Percentiles rank a stretch among this genome's conserved stretches.
These are phyloP conservation scores for Gaeumannomyces tritici DNA, from an alignment of 2,329 filamentous ascomycete genomes.

Conservation along the genomic window DNA sequence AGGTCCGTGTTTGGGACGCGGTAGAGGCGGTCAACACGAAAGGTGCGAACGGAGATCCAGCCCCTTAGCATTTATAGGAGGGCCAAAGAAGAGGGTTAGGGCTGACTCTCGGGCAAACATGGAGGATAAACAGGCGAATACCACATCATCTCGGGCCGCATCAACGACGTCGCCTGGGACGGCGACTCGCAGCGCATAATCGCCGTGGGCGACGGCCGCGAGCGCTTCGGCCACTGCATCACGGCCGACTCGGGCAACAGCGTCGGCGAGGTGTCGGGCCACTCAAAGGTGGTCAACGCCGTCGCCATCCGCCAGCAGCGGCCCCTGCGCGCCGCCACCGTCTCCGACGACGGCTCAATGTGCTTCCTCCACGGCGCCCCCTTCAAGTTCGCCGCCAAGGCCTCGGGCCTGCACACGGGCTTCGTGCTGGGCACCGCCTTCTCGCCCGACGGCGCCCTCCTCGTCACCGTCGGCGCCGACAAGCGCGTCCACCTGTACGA, in stretches of 20 bases:
- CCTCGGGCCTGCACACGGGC: slow-evolving; percentile 69
- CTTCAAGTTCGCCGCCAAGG: slow-evolving; percentile 90
- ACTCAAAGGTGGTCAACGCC: slow-evolving; percentile 82
- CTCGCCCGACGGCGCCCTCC: slow-evolving; percentile 70
- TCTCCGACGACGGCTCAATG: slow-evolving; percentile 78
- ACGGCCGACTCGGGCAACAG: slow-evolving; percentile 94
- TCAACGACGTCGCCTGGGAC: slow-evolving; percentile 97
- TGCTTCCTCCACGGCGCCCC: slow-evolving; percentile 91
- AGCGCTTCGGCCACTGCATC: slow-evolving; percentile 88
- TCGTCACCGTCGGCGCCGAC: slow-evolving; percentile 91
- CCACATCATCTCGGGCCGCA: slow-evolving; percentile 83
- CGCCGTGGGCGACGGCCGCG: slow-evolving; percentile 88
- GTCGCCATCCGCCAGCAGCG: slow-evolving; percentile 84
- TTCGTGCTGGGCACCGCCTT: slow-evolving; percentile 86
- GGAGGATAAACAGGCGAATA: slow-evolving; percentile 58
- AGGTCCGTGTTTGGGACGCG: slow-evolving; percentile 87
- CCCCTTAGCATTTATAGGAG: too few species aligned
- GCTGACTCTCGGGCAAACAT: neutral
- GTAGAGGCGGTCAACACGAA: slow-evolving; percentile 79
- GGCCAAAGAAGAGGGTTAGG: neutral
- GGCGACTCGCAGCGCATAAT: slow-evolving; percentile 95
- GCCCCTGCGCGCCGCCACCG: slow-evolving; percentile 85
- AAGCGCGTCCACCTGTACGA: slow-evolving; percentile 90
- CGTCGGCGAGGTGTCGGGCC: slow-evolving; percentile 87
- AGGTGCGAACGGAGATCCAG: slow-evolving; percentile 26